These are phyloP conservation scores for Pleoardoris graminearum DNA, from an alignment of 2,329 filamentous ascomycete species.

Conservation along the genomic window DNA sequence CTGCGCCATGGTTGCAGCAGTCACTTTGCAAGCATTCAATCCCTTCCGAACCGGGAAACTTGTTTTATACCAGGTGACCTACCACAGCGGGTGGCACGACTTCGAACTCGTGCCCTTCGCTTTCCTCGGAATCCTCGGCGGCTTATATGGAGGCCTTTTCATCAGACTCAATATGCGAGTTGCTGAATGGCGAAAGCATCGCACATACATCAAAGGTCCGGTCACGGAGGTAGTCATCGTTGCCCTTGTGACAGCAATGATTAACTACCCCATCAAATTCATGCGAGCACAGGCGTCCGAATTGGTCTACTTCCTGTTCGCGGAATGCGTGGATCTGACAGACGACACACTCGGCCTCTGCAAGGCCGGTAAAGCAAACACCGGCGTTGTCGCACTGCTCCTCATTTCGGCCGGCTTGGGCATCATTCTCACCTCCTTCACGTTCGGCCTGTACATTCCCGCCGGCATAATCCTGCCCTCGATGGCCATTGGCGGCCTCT, in stretches of 20 bases:
- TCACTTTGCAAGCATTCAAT: constrained; percentile 88
- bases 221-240: constrained; percentile 79
- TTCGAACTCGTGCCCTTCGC: constrained; percentile 92
- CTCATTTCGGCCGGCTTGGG: constrained; percentile 81
- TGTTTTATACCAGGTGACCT: constrained; percentile 93
- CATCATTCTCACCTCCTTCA: constrained; percentile 82
- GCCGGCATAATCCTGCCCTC: constrained; percentile 95
- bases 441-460: constrained; percentile 91
- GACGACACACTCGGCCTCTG: constrained; percentile 91
- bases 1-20: constrained; percentile 97
- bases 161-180: constrained; percentile 92
- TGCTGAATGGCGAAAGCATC: constrained; percentile 75
- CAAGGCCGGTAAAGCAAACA: constrained; percentile 80
- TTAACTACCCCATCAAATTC: constrained; percentile 96
- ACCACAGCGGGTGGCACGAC: constrained; percentile 87
- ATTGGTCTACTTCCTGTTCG: constrained; percentile 87
- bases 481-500: constrained; percentile 91
- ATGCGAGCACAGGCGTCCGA: constrained; percentile 92
- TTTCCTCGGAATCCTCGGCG: constrained; percentile 83
- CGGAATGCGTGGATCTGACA: constrained; percentile 79
- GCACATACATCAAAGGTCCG: constrained; percentile 69
- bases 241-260: constrained; percentile 77
- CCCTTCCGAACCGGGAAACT: constrained; percentile 95
- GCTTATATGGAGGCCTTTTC: constrained; percentile 92
- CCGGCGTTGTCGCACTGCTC: constrained; percentile 79